phyloP scores from a whole-genome alignment of 306 rosid genomes.

The Gastrolobium bilobum region DNA sequence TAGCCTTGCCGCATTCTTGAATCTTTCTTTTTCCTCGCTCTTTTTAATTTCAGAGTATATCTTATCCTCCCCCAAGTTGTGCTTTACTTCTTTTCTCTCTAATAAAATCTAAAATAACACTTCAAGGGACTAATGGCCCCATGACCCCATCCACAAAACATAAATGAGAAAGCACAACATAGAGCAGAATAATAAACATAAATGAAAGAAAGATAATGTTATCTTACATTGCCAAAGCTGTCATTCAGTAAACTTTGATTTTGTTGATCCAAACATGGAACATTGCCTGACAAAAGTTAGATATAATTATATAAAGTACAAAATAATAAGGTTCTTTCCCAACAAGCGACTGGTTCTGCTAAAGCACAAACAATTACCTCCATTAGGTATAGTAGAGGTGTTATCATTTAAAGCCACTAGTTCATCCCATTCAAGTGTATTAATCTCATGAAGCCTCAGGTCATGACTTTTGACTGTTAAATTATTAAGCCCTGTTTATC shows the following conservation, averaged over 20 bases:
- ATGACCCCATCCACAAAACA: constrained; percentile 36
- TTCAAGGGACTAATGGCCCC: background rate
- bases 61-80: constrained; percentile 9
- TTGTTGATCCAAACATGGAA: constrained; percentile 58
- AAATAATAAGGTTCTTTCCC: constrained; percentile 43
- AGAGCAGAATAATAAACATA: constrained; percentile 27
- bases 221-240: constrained; percentile 63
- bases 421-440: constrained; percentile 98
- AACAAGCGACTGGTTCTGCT: constrained; percentile 45
- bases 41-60: constrained; percentile 4
- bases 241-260: constrained; percentile 63
- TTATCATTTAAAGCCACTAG: constrained; percentile 68
- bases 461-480: constrained; percentile 64
- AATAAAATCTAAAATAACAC: background rate
- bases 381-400: constrained; percentile 51
- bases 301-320: background rate
- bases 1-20: constrained; percentile 8
- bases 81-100: constrained; percentile 1
- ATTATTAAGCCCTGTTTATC: constrained; percentile 61
- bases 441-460: constrained; percentile 82
- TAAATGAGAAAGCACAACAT: constrained; percentile 34
- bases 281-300: constrained; percentile 58
- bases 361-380: constrained; percentile 69
- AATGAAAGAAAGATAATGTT: constrained; percentile 24
- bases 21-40: background rate